Evolutionary conservation across 257 asterid genomes (phyloP).

Genomic region (Penstemon newberryi): DNA sequence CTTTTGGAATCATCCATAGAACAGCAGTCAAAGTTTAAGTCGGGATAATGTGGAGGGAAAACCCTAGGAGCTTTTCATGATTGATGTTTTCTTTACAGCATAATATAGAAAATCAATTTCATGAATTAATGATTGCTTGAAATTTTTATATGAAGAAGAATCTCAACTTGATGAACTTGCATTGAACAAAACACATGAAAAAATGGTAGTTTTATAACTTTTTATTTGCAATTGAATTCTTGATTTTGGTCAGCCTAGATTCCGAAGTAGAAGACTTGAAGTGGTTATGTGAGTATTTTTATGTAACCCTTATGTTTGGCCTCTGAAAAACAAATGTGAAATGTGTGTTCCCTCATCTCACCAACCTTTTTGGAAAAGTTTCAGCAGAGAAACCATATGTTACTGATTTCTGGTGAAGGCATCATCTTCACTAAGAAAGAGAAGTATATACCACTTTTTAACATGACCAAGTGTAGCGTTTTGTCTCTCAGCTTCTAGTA

Average conservation of each 20-base stretch:
- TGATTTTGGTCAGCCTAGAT: neutral
- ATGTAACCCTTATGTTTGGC: neutral
- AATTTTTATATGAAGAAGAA: neutral
- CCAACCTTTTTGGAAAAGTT: too few relatives aligned
- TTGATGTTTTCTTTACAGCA: neutral
- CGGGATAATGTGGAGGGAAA: neutral
- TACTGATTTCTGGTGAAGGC: too few relatives aligned
- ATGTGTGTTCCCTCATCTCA: too few relatives aligned
- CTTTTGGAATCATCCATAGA: too few relatives aligned
- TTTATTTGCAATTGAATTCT: neutral
- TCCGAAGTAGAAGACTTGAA: neutral
- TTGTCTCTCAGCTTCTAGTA: too few relatives aligned
- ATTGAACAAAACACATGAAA: neutral
- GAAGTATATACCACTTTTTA: too few relatives aligned
- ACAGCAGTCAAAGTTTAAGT: neutral
- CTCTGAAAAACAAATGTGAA: too few relatives aligned
- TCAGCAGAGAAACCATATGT: too few relatives aligned
- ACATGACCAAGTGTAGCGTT: too few relatives aligned
- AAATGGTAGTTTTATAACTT: neutral
- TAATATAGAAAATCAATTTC: neutral
- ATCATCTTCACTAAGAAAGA: too few relatives aligned
- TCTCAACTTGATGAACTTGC: neutral
- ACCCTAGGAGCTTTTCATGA: neutral
- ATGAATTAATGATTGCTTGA: neutral
- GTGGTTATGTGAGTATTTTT: neutral